Base-by-base conservation (phyloP, 1,139 yeast species). In the Candida sp. region DNA sequence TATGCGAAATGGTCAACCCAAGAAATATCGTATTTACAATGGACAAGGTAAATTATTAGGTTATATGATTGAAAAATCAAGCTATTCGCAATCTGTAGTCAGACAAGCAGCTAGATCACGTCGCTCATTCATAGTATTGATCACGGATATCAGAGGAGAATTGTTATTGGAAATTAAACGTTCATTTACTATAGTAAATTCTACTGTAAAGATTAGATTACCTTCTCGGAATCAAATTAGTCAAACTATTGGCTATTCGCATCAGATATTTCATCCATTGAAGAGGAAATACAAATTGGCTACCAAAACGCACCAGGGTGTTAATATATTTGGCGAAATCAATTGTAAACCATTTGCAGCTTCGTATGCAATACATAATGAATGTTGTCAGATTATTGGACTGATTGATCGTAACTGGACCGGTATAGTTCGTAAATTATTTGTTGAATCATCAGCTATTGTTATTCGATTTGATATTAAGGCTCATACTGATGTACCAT, bases 391-490 rank as follows among this genome's bases (percentile, higher is more conserved):
- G 22, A 33, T 37, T n/a, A 27, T 37, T 29, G 39, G 22, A 23
- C 33, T 33, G n/a, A 22, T 37, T 19, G 39, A 37, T 21, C 23
- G 39, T 25, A 37, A 33, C 19, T 37, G 39, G 39, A 29, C 33
- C 5, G 39, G 39, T 5, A 15, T 37, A 5, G 4, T 6, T 21
- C 12, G 39, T 12, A 33, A 37, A 19, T 15, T 27, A 8, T 25
- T 37, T 7, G 34, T 22, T 12, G 15, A 37, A 27, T 27, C 39
- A 7, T 33, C 39, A 15, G 21, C 27, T 19, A 25, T 23, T 29
- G 39, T 37, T 6, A 33, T 37, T 21, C 11, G 39, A 21, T 37
- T 37, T 15, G 39, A 37, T 22, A 21, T 37, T 21, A 30, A 30
- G 5, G 15, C 22, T 5, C 30, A 37, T 21, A 29, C n/a, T 27